These are phyloP conservation scores for Neocucurbitaria cava DNA, from an alignment of 2,329 filamentous ascomycete genomes.

Conservation along the genomic window DNA sequence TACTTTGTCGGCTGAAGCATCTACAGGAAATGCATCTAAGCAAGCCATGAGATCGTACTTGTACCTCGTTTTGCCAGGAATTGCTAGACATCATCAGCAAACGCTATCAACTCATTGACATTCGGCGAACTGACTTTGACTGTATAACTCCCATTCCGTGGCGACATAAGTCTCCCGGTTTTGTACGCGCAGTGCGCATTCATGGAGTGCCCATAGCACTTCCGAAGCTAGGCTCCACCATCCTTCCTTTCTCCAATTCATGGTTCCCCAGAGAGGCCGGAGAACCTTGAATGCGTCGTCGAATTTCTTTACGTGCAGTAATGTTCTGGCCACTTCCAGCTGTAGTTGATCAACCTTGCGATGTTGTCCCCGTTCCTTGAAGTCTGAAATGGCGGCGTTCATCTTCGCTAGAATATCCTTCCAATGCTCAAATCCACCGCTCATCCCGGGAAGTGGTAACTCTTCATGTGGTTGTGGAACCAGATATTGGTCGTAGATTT, in stretches of 20 bases:
- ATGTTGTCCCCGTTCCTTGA: constrained; percentile 59
- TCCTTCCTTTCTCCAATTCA: constrained; percentile 66
- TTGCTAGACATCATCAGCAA: constrained; percentile 33
- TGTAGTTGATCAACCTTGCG: constrained; percentile 63
- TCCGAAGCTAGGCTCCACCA: constrained; percentile 65
- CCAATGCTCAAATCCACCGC: constrained; percentile 59
- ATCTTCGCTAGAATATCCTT: constrained; percentile 58
- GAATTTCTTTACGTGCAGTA: constrained; percentile 59
- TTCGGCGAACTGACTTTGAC: constrained; percentile 30
- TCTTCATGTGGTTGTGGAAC: constrained; percentile 66
- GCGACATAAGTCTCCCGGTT: constrained; percentile 58
- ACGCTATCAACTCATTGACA: no score
- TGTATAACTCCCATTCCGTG: constrained; percentile 64
- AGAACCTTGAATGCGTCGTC: constrained; percentile 60
- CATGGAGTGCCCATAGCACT: constrained; percentile 61
- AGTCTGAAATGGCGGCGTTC: constrained; percentile 58
- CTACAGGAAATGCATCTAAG: constrained; percentile 48
- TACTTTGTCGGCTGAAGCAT: constrained; percentile 48
- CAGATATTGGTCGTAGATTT: constrained; percentile 66
- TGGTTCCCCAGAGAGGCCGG: constrained; percentile 61
- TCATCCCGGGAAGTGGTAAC: constrained; percentile 51
- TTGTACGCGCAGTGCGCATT: constrained; percentile 57
- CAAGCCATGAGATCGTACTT: constrained; percentile 57
- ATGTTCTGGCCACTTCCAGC: constrained; percentile 62
- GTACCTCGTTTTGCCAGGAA: constrained; percentile 42